These are phyloP conservation scores for Allantophomopsis cytisporea DNA, from an alignment of 2,329 filamentous ascomycete species.

Conservation along the genomic window DNA sequence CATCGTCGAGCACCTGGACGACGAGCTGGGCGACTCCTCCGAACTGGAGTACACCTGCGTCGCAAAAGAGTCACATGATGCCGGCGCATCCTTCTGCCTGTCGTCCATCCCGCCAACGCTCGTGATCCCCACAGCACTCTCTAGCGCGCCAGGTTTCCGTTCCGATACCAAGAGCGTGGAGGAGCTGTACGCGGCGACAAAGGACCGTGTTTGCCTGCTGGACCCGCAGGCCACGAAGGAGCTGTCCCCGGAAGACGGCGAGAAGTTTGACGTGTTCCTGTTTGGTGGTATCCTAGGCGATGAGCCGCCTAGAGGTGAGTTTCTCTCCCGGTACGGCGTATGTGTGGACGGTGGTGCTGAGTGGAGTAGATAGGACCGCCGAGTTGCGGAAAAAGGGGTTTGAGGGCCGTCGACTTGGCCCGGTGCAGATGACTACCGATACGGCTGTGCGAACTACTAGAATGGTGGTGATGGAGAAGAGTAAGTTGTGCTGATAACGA, in stretches of 20 bases:
- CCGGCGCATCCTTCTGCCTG: conserved; percentile 60
- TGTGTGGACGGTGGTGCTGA: conserved; percentile 3
- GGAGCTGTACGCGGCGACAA: conserved; percentile 58
- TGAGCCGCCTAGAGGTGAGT: conserved; percentile 78
- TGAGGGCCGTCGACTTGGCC: conserved; percentile 71
- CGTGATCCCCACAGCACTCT: conserved; percentile 45
- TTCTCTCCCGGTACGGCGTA: conserved; percentile 1
- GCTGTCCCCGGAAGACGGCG: conserved; percentile 69
- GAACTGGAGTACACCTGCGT: conserved; percentile 85
- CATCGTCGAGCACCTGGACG: conserved; percentile 93
- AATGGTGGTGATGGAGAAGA: conserved; percentile 72
- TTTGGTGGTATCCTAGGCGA: conserved; percentile 96
- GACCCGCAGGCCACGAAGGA: conserved; percentile 78
- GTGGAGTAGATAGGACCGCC: conserved; percentile 67
- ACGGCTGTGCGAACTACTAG: conserved; percentile 90
- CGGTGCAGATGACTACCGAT: conserved; percentile 96
- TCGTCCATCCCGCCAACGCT: conserved; percentile 65
- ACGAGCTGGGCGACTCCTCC: conserved; percentile 89
- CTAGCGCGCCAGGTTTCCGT: conserved; percentile 45
- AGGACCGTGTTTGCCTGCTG: conserved; percentile 71
- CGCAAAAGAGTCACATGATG: conserved; percentile 60
- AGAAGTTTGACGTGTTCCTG: conserved; percentile 77
- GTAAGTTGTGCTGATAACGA: conserved; percentile 31
- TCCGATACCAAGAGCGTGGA: conserved; percentile 72
- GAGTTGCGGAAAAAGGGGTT: conserved; percentile 93